Percentiles rank a stretch among this genome's conserved stretches.
Conservation (phyloP, 805 yeast species). For the Candida caryicola region DNA sequence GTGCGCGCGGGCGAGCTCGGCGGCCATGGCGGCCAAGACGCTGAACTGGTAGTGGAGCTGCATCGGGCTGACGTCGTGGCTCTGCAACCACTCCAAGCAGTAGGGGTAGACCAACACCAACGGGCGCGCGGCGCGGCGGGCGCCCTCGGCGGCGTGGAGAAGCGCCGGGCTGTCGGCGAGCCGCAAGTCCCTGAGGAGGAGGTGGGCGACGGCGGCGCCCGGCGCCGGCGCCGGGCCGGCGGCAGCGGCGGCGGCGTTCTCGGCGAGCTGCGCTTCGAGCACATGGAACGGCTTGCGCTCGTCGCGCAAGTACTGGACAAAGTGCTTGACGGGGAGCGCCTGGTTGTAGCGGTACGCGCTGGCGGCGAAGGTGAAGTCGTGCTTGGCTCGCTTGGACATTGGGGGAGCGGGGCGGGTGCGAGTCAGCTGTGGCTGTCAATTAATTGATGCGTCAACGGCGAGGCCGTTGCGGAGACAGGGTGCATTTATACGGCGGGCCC, state of each 20-base stretch:
- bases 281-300: slow-evolving; percentile 28
- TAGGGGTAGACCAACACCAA: slow-evolving; percentile 42
- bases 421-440: slow-evolving; percentile 1
- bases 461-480: no score
- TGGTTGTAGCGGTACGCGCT: slow-evolving; percentile 5
- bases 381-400: not conserved
- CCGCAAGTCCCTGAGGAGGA: slow-evolving; percentile 49
- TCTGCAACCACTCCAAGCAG: slow-evolving; percentile 38
- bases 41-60: slow-evolving; percentile 39
- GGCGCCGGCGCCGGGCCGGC: not conserved
- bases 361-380: not conserved
- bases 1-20: slow-evolving; percentile 27
- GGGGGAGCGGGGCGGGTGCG: not conserved
- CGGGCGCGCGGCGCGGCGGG: slow-evolving; percentile 25
- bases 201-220: not conserved
- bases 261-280: slow-evolving; percentile 9
- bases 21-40: slow-evolving; percentile 28
- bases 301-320: slow-evolving; percentile 24
- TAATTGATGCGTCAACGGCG: slow-evolving; percentile 2
- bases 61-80: slow-evolving; percentile 44
- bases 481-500: no score
- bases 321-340: slow-evolving; percentile 5
- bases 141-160: slow-evolving; percentile 30
- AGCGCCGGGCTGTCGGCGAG: slow-evolving; percentile 44
- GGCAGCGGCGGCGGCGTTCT: not conserved